A percentile compares a stretch with the other conserved stretches of the same genome.
phyloP scores from a whole-genome alignment of 2,329 filamentous ascomycete genomes.

The Fusarium coicis region DNA sequence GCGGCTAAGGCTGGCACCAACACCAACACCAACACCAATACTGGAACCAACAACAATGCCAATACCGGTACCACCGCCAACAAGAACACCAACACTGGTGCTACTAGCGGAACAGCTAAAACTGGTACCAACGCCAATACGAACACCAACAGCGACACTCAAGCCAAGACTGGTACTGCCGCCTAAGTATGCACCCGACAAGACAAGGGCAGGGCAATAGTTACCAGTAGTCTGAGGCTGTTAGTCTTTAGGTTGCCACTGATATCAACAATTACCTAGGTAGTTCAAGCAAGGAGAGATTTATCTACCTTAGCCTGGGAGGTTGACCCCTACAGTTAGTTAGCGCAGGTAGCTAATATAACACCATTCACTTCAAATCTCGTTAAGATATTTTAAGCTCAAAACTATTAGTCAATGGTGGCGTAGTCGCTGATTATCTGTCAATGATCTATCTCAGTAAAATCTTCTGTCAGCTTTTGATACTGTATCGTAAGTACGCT shows the following conservation, averaged over 20 bases:
- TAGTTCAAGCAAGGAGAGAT: not conserved
- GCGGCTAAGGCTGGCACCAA: not conserved
- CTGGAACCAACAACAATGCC: not conserved
- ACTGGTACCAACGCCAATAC: not conserved
- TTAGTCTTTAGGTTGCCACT: not conserved
- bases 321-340: not conserved
- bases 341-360: not conserved
- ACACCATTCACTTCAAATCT: not conserved
- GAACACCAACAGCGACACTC: not conserved
- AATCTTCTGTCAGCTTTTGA: no score
- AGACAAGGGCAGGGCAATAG: not conserved
- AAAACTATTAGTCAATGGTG: no score
- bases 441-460: no score
- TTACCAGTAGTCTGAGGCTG: not conserved
- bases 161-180: not conserved
- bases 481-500: no score
- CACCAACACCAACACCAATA: not conserved
- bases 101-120: not conserved
- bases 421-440: no score
- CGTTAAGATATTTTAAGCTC: no score
- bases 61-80: not conserved
- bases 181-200: not conserved
- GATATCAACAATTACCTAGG: not conserved
- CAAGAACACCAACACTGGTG: not conserved
- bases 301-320: not conserved